These are phyloP conservation scores for Taiozyma sp. DNA, from an alignment of 1,139 yeast species.

Conservation along the genomic window DNA sequence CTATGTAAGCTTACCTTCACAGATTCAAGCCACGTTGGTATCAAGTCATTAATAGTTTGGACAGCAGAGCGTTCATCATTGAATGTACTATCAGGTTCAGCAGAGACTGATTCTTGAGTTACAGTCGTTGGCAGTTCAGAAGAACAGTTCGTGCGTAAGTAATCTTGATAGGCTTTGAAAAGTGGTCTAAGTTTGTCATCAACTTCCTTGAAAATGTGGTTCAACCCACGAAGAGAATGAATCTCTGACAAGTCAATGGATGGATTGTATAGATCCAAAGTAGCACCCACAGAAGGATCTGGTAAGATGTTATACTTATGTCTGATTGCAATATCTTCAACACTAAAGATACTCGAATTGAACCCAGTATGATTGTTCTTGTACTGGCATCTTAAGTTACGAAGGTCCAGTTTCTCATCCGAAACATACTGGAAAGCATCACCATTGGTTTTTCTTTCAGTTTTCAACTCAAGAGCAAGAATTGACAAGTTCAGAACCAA, in stretches of 20 bases:
- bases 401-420: conserved; percentile 15
- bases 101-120: background rate
- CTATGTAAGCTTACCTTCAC: conserved; percentile 12
- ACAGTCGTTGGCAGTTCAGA: background rate
- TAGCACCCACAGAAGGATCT: conserved; percentile 9
- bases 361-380: conserved; percentile 12
- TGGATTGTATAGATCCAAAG: conserved; percentile 19
- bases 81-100: background rate
- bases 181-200: conserved; percentile 15
- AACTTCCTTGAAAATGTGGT: conserved; percentile 15
- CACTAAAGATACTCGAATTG: conserved; percentile 18
- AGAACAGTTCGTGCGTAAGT: background rate
- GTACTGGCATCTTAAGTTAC: conserved; percentile 14
- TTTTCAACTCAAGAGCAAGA: conserved; percentile 14
- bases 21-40: conserved; percentile 19
- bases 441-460: conserved; percentile 8
- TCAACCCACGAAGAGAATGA: conserved; percentile 30
- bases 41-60: conserved; percentile 12
- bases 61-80: conserved; percentile 2
- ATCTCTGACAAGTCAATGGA: conserved; percentile 27
- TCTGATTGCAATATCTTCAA: conserved; percentile 22
- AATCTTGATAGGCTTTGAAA: background rate
- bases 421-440: conserved; percentile 9
- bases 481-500: conserved; percentile 15
- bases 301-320: conserved; percentile 25